phyloP scores from a whole-genome alignment of 2,329 filamentous ascomycete species.

The Cladosporium sp. region DNA sequence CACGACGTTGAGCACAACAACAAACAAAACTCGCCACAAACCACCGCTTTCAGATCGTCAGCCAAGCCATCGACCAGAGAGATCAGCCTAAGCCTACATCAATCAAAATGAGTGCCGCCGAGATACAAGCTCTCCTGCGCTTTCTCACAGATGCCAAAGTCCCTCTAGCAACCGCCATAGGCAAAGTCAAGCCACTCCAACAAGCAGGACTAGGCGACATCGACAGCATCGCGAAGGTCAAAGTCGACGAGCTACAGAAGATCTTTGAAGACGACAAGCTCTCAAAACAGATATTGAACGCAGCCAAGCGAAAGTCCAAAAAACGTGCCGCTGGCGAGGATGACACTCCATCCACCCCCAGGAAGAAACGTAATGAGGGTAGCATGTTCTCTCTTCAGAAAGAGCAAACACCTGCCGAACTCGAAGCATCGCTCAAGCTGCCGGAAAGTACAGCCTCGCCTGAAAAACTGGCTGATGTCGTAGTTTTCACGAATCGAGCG shows the following conservation, averaged over 20 bases:
- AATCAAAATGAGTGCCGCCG: slow-evolving; percentile 16
- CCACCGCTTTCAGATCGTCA: background rate
- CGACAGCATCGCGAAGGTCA: slow-evolving; percentile 47
- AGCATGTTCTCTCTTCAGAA: slow-evolving; percentile 28
- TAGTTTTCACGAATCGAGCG: slow-evolving; percentile 71
- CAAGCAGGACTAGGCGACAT: slow-evolving; percentile 43
- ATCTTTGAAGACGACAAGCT: slow-evolving; percentile 51
- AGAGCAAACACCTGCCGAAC: slow-evolving; percentile 45
- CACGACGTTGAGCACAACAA: background rate
- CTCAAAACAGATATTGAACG: slow-evolving; percentile 54
- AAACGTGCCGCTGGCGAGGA: slow-evolving; percentile 46
- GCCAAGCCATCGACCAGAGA: background rate
- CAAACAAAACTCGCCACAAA: background rate
- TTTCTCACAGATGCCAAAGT: slow-evolving; percentile 57
- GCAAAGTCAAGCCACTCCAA: slow-evolving; percentile 53
- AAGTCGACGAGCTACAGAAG: slow-evolving; percentile 39
- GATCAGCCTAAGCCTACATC: background rate
- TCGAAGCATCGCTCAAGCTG: slow-evolving; percentile 60
- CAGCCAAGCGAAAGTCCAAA: slow-evolving; percentile 54
- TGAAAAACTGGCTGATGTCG: slow-evolving; percentile 53
- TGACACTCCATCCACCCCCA: slow-evolving; percentile 26
- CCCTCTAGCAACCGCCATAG: slow-evolving; percentile 51
- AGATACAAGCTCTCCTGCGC: slow-evolving; percentile 43
- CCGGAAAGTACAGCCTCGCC: slow-evolving; percentile 55
- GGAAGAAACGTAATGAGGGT: slow-evolving; percentile 32